Percentiles rank a stretch among this genome's conserved stretches.
Evolutionary conservation across 257 asterid genomes (phyloP).

Genomic region (Solanum piurae): DNA sequence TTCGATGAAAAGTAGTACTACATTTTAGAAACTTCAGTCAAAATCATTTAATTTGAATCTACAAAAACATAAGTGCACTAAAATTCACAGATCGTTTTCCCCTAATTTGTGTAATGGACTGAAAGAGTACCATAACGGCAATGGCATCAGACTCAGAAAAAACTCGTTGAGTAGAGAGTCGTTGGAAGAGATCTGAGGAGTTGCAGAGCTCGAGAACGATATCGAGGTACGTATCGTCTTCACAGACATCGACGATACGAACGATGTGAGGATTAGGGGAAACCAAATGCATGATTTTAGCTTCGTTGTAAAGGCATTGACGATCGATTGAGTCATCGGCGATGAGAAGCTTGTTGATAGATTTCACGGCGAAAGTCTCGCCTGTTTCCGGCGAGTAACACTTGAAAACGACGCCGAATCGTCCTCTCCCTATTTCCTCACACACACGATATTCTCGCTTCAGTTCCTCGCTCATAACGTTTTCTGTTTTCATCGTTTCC

Average conservation of each 20-base stretch:
- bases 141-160: constrained; percentile 51
- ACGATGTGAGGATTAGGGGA: constrained; percentile 36
- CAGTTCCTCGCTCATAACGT: constrained; percentile 41
- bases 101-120: not conserved
- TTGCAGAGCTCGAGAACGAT: constrained; percentile 55
- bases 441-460: constrained; percentile 39
- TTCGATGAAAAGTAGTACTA: not conserved
- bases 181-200: constrained; percentile 38
- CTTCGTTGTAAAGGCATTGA: constrained; percentile 54
- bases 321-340: constrained; percentile 51
- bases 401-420: constrained; percentile 60
- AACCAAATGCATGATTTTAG: constrained; percentile 40
- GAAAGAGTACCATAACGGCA: constrained; percentile 37
- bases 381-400: constrained; percentile 39
- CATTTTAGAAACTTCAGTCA: not conserved
- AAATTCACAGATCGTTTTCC: not conserved
- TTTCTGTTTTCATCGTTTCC: constrained; percentile 3
- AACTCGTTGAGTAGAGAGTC: constrained; percentile 25
- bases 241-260: constrained; percentile 35
- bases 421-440: constrained; percentile 62
- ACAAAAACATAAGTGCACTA: not conserved
- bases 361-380: constrained; percentile 48
- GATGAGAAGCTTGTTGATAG: constrained; percentile 46
- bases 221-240: constrained; percentile 49
- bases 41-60: not conserved